Evolutionary conservation across 164 flowering plant species (phyloP), one percentile per base, ranked within the genome.

Genomic region (Berberis vulgaris): DNA sequence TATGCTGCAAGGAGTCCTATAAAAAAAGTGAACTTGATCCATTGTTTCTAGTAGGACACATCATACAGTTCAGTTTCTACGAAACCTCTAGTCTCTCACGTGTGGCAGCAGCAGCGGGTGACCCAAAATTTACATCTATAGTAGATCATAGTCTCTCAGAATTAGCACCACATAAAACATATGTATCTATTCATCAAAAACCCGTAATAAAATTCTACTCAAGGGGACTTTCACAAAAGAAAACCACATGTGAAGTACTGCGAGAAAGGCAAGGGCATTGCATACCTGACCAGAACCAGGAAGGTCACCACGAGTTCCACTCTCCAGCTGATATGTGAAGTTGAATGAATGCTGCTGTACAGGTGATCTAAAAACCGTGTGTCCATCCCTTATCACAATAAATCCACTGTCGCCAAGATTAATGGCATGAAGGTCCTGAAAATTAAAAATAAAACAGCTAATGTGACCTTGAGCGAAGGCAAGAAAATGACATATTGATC

Each of bases 351-450:
- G 89, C 73, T 90, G 96, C 75, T 88, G 97, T 11, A 72, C 87
- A 43, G 93, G 92, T 63, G 96, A 86, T 57, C 80, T 79, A 68
- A 88, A 90, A 49, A 86, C 68, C 1, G 85, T 86, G 61, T 79
- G 76, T 68, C 97, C 97, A 68, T 86, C 95, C 64, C 97, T 84
- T 12, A 90, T 83, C 65, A 90, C 95, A 65, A 86, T 69, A 71
- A 90, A 90, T 43, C 97, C 97, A 76, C 97, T 88, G 68, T 90
- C 97, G n/a, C 96, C 97, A 41, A 90, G 64, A 74, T 90, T 90
- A 67, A 90, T 69, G 38, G 97, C 92, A 72, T 80, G 81, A 38
- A 90, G 75, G 57, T 85, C 86, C 92, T 86, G 84, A 57, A n/a
- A 59, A 7, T 3, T 39, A 38, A 61, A 49, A 39, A 59, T 26